Base-by-base conservation (phyloP, 768 basidiomycete genomes). In the Imleria badia region DNA sequence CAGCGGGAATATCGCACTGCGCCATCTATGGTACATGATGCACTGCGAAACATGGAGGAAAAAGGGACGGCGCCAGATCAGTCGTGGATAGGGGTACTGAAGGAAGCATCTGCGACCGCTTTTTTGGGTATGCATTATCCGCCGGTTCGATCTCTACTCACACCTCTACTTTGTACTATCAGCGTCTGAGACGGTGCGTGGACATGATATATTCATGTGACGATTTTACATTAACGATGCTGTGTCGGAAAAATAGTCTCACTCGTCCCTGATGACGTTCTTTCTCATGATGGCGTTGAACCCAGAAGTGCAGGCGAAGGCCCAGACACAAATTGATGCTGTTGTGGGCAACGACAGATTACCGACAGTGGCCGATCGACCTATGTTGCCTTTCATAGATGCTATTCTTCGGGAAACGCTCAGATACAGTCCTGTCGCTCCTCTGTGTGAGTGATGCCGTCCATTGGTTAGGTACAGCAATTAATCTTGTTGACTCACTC, bases 301-400 rank as follows among this genome's bases (percentile, higher is more conserved):
- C 31, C 59, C 51, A 0, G 26, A 5, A 10, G 44, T 5, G 1
- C 60, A 61, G 35, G 35, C 41, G 19, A 48, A 31, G 11, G 55
- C 45, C 0, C 60, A 61, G n/a, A 30, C 33, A 6, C 45, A 61
- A 19, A 58, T 61, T 0, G 55, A 62, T 23, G 26, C n/a, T 6
- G 43, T 62, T 2, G 36, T 58, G 1, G 56, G 60, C 3, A 53
- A 29, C 9, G 26, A 15, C 6, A 56, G 59, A 23, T 35, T 61
- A 9, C 56, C 60, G 2, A 35, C 33, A 1, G 45, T 40, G 1
- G 39, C 52, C 1, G 60, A 61, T 51, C 60, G 60, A 7, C 52
- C 52, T 6, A 31, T 3, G 14, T 30, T 61, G 19, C 60, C 60
- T 2, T 57, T 34, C 13, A 8, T 61, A 8, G 59, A 61, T 19